A percentile compares a stretch with the other conserved stretches of the same genome.
phyloP scores from a whole-genome alignment of 2,329 filamentous ascomycete genomes.

The Penicillium sp. region DNA sequence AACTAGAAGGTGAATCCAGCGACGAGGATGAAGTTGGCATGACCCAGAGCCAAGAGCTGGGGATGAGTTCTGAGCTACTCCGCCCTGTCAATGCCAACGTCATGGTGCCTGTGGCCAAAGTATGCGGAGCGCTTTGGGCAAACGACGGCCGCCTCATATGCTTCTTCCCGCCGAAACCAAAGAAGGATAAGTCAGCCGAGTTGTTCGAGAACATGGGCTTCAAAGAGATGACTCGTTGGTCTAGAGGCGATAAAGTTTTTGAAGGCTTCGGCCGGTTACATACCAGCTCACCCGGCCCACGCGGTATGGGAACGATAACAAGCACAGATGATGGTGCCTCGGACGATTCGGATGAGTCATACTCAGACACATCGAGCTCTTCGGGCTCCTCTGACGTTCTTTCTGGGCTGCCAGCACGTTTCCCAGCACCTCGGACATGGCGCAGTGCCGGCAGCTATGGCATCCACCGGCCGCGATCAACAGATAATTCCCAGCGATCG shows the following conservation, averaged over 20 bases:
- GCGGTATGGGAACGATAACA: slow-evolving; percentile 43
- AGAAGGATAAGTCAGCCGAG: slow-evolving; percentile 51
- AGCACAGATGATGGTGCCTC: slow-evolving; percentile 43
- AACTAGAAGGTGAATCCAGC: slow-evolving; percentile 69
- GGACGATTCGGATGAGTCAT: slow-evolving; percentile 53
- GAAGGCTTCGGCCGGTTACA: slow-evolving; percentile 64
- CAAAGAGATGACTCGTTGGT: slow-evolving; percentile 50
- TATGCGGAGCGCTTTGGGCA: slow-evolving; percentile 59
- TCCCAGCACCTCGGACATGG: slow-evolving; percentile 54
- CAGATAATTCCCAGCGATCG: slow-evolving; percentile 50
- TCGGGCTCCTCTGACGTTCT: slow-evolving; percentile 47
- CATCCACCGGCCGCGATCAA: slow-evolving; percentile 56
- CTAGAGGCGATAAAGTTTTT: slow-evolving; percentile 56
- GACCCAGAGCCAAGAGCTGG: slow-evolving; percentile 46
- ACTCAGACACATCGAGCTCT: slow-evolving; percentile 61
- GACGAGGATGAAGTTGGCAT: slow-evolving; percentile 67
- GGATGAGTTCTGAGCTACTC: slow-evolving; percentile 53
- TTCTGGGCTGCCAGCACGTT: slow-evolving; percentile 48
- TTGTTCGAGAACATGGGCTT: slow-evolving; percentile 51
- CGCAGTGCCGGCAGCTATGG: slow-evolving; percentile 51
- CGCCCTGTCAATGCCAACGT: slow-evolving; percentile 60
- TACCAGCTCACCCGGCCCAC: slow-evolving; percentile 51
- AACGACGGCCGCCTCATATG: slow-evolving; percentile 58
- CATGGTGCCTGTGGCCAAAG: slow-evolving; percentile 63
- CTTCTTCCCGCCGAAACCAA: slow-evolving; percentile 57